Evolutionary conservation across 2,329 filamentous ascomycete genomes (phyloP).

Genomic region (Fusarium duplospermum): DNA sequence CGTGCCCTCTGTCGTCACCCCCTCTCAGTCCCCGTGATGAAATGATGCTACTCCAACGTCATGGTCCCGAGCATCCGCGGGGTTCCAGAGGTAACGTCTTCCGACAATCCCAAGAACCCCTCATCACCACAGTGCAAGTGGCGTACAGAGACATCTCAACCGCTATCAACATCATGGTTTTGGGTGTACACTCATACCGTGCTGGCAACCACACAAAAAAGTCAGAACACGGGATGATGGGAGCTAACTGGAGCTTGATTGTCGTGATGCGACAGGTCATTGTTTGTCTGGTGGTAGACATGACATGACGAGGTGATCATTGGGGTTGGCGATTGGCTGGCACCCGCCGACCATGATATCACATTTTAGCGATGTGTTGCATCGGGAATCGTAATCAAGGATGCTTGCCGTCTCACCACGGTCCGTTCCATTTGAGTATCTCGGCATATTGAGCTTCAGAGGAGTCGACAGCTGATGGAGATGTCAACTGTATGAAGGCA

Average conservation of each 20-base stretch:
- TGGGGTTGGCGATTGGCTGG: not conserved
- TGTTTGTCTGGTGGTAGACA: not conserved
- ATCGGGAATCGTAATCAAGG: not conserved
- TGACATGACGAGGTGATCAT: constrained; percentile 12
- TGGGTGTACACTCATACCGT: constrained; percentile 17
- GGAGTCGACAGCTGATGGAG: not conserved
- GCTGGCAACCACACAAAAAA: not conserved
- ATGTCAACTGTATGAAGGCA: not conserved
- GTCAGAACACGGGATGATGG: not conserved
- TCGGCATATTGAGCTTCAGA: not conserved
- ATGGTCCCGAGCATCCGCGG: constrained; percentile 29
- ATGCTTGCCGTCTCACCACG: not conserved
- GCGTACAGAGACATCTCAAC: constrained; percentile 5
- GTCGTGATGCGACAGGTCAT: constrained; percentile 6
- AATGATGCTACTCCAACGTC: constrained; percentile 44
- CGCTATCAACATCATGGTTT: too few relatives aligned
- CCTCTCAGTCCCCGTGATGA: constrained; percentile 8
- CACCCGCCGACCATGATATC: constrained; percentile 5
- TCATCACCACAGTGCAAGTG: constrained; percentile 41
- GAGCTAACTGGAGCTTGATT: not conserved
- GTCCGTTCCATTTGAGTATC: not conserved
- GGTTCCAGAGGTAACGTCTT: constrained; percentile 28
- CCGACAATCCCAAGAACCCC: constrained; percentile 32
- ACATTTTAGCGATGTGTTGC: not conserved
- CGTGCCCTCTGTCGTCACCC: constrained; percentile 31